These are phyloP conservation scores for Kondoa malvinella DNA, from an alignment of 768 basidiomycete species.

Conservation along the genomic window DNA sequence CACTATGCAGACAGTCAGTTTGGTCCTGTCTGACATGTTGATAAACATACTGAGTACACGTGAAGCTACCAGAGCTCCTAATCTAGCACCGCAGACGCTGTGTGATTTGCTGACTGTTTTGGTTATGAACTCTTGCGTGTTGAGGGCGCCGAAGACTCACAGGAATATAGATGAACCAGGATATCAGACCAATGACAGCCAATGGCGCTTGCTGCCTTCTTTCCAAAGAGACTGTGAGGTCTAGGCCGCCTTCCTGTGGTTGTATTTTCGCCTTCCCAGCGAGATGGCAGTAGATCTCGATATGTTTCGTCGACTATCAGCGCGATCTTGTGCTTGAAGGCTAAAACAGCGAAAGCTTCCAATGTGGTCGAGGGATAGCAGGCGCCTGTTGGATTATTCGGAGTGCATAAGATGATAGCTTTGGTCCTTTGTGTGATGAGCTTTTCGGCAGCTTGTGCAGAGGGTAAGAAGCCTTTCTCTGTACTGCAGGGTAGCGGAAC, in stretches of 20 bases:
- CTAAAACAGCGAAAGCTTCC: constrained; percentile 45
- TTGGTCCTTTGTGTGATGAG: constrained; percentile 46
- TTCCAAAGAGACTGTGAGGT: constrained; percentile 45
- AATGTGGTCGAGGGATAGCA: constrained; percentile 47
- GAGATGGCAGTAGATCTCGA: constrained; percentile 53
- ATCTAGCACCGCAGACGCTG: constrained; percentile 62
- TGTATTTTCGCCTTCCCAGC: background rate
- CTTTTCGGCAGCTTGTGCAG: constrained; percentile 37
- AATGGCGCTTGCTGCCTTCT: constrained; percentile 7
- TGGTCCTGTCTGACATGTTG: background rate
- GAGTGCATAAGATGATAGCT: constrained; percentile 58
- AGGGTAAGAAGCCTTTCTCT: constrained; percentile 45
- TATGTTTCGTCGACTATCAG: constrained; percentile 79
- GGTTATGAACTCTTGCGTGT: too few species aligned
- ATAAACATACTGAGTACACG: constrained; percentile 37
- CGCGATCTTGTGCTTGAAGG: constrained; percentile 41
- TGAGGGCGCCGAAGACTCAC: constrained; percentile 1
- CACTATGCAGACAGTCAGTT: background rate
- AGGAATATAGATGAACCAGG: constrained; percentile 25
- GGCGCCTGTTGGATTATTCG: constrained; percentile 59
- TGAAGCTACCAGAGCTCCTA: constrained; percentile 53
- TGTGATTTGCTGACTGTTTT: constrained; percentile 43
- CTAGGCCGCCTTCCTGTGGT: constrained; percentile 24
- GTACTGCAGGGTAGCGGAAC: constrained; percentile 30
- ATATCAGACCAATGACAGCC: constrained; percentile 14